Base-by-base conservation (phyloP, 768 basidiomycete species). In the Trametes villosa region DNA sequence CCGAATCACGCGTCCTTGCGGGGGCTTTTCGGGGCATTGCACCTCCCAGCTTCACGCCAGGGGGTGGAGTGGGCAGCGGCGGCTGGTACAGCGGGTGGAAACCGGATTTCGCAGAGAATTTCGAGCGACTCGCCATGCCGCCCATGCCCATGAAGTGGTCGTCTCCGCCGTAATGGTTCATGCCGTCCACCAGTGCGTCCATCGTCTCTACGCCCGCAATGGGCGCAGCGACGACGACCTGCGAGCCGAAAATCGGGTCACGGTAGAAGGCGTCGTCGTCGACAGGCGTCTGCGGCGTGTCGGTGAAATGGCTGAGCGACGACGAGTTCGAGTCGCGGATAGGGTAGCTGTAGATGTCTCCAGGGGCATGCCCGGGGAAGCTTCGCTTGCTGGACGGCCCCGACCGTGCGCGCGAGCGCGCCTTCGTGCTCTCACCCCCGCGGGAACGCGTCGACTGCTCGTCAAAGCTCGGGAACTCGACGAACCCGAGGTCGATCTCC, bases 131-230 rank as follows among this genome's bases (percentile, higher is more conserved):
- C 30, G 83, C 79, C 15, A 79, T 64, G 52, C 77, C 74, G 44
- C 66, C 77, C 53, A 66, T 64, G 45, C 71, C 65, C 65, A 68
- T 77, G 63, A 83, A 78, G 54, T 85, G 72, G 63, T 86, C 80
- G 56, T 90, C 86, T 44, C 81, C 83, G 34, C 74, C 78, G 29
- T 72, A 71, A 27, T 88, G 88, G 68, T 94, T 94, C 92, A 94
- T 94, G 9, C 89, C 90, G 65, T 93, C 92, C 8, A 94, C 92
- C 53, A 94, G 74, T 13, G 92, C 92, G 70, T 94, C 92, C 86
- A 94, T 89, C 9, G 86, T 86, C 75, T 93, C 92, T 9, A 94
- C 91, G 2, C 91, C 91, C 6, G 90, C 73, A 8, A 89, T 75
- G 4, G 91, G 90, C 20, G 91, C 91, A 44, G 91, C 83, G 20